Base-by-base conservation (phyloP, 257 asterid species). In the Eucommia ulmoides region DNA sequence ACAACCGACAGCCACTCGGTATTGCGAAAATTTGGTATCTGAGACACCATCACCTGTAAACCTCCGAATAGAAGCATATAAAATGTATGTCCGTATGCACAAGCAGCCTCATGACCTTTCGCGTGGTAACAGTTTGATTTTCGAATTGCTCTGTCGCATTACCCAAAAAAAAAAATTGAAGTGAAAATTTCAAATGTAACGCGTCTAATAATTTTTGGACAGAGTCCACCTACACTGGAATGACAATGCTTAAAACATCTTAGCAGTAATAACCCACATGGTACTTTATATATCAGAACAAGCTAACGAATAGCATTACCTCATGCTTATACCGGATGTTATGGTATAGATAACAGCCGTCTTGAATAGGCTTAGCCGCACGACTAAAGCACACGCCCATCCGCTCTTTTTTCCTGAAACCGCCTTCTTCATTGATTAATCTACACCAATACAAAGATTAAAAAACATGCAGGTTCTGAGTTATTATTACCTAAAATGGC, bases 101-200 rank as follows among this genome's bases (percentile, higher is more conserved):
- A 87, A 10, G 72, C 53, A 49, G 87, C 82, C 20, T 68, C 53
- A 38, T 72, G 94, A 22, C 97, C 97, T n/a, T 76, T 42, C 57
- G 63, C 51, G 55, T 87, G 97, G 67, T 72, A 87, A 64, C 94
- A 87, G 64, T 77, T 80, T 41, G 97, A 74, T 64, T 68, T 77
- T 53, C 74, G 72, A 59, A 87, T 81, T 35, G 94, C 94, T 63
- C 97, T 87, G 89, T 35, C 44, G n/a, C 16, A 35, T 18, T 35
- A 18, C 3, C 44, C 44, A 10, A 35, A 2, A 35, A 15, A 35
- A 10, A 18, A 35, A 35, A 35, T 35, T n/a, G n/a, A n/a, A n/a
- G n/a, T n/a, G n/a, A n/a, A n/a, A n/a, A n/a, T n/a, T n/a, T n/a
- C n/a, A n/a, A n/a, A n/a, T n/a, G n/a, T n/a, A n/a, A n/a, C n/a